Evolutionary conservation across 2,329 filamentous ascomycete species (phyloP).

Genomic region (Alternaria angustiovoidea): DNA sequence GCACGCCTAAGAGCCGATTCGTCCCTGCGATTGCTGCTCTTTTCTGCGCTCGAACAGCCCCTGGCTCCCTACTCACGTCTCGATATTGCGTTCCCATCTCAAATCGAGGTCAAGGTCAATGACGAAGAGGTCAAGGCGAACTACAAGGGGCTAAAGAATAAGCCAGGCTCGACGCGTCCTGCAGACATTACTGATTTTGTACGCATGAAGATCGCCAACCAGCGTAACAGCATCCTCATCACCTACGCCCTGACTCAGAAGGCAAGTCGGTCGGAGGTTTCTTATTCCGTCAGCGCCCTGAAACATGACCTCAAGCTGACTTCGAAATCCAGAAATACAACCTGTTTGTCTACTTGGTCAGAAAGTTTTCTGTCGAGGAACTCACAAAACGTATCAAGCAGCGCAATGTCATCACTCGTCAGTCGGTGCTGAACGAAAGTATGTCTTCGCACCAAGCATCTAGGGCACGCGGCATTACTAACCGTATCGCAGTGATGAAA

Average conservation of each 20-base stretch:
- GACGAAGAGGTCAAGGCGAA: slow-evolving; percentile 90
- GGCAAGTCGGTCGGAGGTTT: slow-evolving; percentile 61
- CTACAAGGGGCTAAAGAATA: slow-evolving; percentile 92
- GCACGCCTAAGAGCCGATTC: slow-evolving; percentile 67
- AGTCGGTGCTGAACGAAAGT: slow-evolving; percentile 86
- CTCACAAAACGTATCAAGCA: slow-evolving; percentile 73
- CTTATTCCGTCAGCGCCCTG: slow-evolving; percentile 22
- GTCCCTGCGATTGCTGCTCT: slow-evolving; percentile 79
- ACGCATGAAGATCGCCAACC: slow-evolving; percentile 71
- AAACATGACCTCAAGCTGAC: slow-evolving; percentile 25
- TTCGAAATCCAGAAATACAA: slow-evolving; percentile 49
- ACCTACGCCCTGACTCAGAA: slow-evolving; percentile 93
- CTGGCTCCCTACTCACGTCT: slow-evolving; percentile 45
- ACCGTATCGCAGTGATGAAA: slow-evolving; percentile 68
- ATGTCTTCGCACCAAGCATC: slow-evolving; percentile 24
- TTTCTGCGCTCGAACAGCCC: slow-evolving; percentile 72
- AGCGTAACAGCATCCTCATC: slow-evolving; percentile 80
- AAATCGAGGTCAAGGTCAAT: slow-evolving; percentile 92
- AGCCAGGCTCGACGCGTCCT: slow-evolving; percentile 90
- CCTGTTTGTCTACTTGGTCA: slow-evolving; percentile 78
- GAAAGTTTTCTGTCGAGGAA: slow-evolving; percentile 72
- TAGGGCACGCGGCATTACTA: slow-evolving; percentile 3
- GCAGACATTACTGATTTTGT: slow-evolving; percentile 86
- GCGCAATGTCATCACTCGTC: slow-evolving; percentile 77
- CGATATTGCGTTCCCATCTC: slow-evolving; percentile 88